Conservation (phyloP, 2,329 filamentous ascomycete species). For the Penicillium brasilianum region DNA sequence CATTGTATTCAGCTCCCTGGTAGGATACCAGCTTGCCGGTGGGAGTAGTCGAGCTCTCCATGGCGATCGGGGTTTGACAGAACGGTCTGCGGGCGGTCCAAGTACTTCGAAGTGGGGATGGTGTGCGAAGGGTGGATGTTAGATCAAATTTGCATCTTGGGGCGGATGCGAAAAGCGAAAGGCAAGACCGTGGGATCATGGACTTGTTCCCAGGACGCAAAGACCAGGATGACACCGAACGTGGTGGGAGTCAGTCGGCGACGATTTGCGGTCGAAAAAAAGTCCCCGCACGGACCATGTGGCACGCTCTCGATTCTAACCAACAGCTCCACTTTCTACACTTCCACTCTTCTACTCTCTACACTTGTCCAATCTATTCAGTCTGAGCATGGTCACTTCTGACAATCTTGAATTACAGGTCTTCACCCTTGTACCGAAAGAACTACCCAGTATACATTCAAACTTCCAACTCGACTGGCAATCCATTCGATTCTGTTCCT, state of each 20-base stretch:
- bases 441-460: no score
- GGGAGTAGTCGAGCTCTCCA: slow-evolving; percentile 28
- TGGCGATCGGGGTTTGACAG: slow-evolving; percentile 19
- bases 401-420: no score
- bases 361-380: no score
- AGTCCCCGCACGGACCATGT: slow-evolving; percentile 29
- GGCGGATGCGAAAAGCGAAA: slow-evolving; percentile 9
- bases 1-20: slow-evolving; percentile 60
- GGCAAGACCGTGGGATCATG: slow-evolving; percentile 22
- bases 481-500: background rate
- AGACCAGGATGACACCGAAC: background rate
- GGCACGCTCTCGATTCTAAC: no score
- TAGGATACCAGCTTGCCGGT: slow-evolving; percentile 45
- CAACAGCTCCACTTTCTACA: background rate
- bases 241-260: slow-evolving; percentile 1
- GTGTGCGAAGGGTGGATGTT: background rate
- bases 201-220: slow-evolving; percentile 6
- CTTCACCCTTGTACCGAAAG: no score
- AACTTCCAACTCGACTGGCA: background rate
- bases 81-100: slow-evolving; percentile 12
- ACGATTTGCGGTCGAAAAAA: slow-evolving; percentile 17
- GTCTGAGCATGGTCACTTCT: no score
- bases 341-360: no score
- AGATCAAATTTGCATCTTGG: slow-evolving; percentile 21
- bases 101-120: slow-evolving; percentile 6